Evolutionary conservation across 306 rosid genomes (phyloP), one percentile per base, ranked within the genome.

Genomic region (Alnus glutinosa): DNA sequence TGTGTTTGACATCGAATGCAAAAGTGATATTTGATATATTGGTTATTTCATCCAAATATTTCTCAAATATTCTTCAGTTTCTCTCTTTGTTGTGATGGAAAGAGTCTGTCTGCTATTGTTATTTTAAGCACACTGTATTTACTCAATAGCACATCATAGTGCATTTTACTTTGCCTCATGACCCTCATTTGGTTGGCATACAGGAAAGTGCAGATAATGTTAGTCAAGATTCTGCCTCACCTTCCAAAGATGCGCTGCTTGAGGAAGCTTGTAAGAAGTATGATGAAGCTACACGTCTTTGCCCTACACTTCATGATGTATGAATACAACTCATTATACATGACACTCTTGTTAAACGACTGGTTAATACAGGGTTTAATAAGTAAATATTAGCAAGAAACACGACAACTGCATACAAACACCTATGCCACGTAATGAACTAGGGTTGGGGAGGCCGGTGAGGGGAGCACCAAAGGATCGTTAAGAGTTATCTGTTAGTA

Each of bases 201-300:
- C 99, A 96, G 99, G 99, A 96, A 90, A 96, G 98, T 88, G 99
- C 99, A 30, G 99, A 93, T 79, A 96, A 96, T 78, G 99, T 96
- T 61, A 87, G 89, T 82, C 88, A 92, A 79, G 99, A 96, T 80
- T 93, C 99, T 80, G 86, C 87, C 23, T 89, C 98, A 74, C 97
- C 98, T 81, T 96, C 99, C 36, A 96, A 93, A 87, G 99, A 96
- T 89, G 90, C 99, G 55, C 87, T 96, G 89, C 99, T 93, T 63
- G 99, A 96, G 92, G 99, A 96, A 84, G 99, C 99, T 79, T 93
- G 99, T 88, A 93, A 76, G 87, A 95, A 96, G 78, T 96, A 96
- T 82, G 98, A 93, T 62, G 98, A 93, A 87, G 99, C 99, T 79
- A 96, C 99, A 79, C 88, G 1, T 76, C 90, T 96, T 70, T 96